These are phyloP conservation scores for Eucalyptus virginea DNA, from an alignment of 345 rosid species.

Conservation along the genomic window DNA sequence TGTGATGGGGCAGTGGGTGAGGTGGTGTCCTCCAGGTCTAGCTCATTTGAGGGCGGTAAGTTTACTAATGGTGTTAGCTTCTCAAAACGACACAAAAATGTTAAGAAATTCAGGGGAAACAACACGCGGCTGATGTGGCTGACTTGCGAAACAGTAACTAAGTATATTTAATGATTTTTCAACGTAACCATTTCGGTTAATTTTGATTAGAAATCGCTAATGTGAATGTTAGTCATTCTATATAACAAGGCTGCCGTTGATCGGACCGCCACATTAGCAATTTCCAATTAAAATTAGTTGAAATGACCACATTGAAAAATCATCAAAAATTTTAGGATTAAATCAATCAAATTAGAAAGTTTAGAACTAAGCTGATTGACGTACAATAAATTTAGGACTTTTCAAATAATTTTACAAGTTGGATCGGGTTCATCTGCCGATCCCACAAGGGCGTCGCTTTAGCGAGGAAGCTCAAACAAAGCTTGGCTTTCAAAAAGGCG, in stretches of 20 bases:
- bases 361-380: fast-evolving
- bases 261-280: fast-evolving
- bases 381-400: neutral
- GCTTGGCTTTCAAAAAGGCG: neutral
- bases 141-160: fast-evolving
- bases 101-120: fast-evolving
- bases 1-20: too few relatives aligned
- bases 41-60: fast-evolving
- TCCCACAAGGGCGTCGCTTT: neutral
- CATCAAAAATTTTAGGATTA: fast-evolving
- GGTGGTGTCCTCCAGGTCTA: too few relatives aligned
- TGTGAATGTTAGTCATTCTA: fast-evolving
- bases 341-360: fast-evolving
- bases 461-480: neutral
- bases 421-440: neutral
- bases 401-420: neutral
- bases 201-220: fast-evolving
- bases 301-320: too few relatives aligned
- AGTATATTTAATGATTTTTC: neutral
- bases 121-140: fast-evolving
- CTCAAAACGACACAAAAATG: too few relatives aligned
- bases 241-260: fast-evolving
- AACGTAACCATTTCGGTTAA: fast-evolving
- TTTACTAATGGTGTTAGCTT: fast-evolving
- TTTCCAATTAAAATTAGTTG: fast-evolving